These are phyloP conservation scores for Pythium dissotocum DNA, from an alignment of 352 stramenopile species.

Conservation along the genomic window DNA sequence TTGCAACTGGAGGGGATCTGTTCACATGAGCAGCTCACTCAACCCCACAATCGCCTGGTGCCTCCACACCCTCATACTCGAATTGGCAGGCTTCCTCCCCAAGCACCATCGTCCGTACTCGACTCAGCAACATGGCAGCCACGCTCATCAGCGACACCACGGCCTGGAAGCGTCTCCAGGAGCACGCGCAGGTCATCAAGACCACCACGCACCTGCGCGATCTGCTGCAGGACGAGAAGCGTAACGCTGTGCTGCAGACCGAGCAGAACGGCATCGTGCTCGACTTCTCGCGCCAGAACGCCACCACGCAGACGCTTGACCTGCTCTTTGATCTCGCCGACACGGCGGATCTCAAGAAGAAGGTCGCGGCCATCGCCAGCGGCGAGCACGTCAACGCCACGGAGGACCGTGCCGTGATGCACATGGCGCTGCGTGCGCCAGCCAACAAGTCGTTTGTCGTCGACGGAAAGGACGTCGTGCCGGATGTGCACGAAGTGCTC, in stretches of 20 bases:
- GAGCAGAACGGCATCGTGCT: conserved; percentile 93
- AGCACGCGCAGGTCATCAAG: conserved; percentile 83
- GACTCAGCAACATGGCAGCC: conserved; percentile 15
- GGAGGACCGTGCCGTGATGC: conserved; percentile 95
- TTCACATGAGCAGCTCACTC: not conserved
- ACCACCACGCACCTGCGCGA: conserved; percentile 86
- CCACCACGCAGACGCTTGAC: conserved; percentile 84
- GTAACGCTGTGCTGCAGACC: conserved; percentile 89
- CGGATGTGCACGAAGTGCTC: conserved; percentile 95
- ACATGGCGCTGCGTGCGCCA: conserved; percentile 94
- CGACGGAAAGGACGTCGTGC: conserved; percentile 95
- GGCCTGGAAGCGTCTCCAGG: conserved; percentile 71
- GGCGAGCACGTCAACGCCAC: conserved; percentile 96
- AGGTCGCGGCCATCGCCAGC: conserved; percentile 89
- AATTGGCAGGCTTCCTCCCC: conserved; percentile 5
- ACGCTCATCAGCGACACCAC: conserved; percentile 73
- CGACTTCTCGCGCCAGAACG: conserved; percentile 95
- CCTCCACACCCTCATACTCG: not conserved
- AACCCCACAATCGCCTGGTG: not conserved
- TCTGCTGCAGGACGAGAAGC: conserved; percentile 85
- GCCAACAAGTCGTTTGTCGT: conserved; percentile 85
- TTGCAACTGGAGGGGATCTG: not conserved
- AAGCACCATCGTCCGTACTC: conserved; percentile 8
- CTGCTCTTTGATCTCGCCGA: conserved; percentile 93
- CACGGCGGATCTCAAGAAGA: conserved; percentile 79